Base-by-base conservation (phyloP, 208 protist genomes). In the Leishmania braziliensis region DNA sequence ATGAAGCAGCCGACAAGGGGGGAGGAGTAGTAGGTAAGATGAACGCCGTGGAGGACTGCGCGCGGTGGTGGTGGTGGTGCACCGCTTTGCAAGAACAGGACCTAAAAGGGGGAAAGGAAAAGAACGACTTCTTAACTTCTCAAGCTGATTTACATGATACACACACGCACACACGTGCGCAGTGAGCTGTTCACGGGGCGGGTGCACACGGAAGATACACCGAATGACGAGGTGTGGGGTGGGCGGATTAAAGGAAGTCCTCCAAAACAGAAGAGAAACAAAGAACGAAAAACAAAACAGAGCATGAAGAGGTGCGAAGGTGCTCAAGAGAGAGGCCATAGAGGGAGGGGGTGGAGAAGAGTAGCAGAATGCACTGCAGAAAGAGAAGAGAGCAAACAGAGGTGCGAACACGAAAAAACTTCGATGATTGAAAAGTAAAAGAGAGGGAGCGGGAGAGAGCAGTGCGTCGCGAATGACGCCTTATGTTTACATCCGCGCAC, bases 1-100 rank as follows among this genome's bases (percentile, higher is more conserved):
- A 80, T 54, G 46, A 33, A 53, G 26, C 69, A 53, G 6, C 26
- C 46, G 43, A 62, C n/a, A 73, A 73, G 36, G 46, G 29, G 39
- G 5, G 58, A 18, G 26, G 75, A 36, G 76, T 0, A 69, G 2
- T 20, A 84, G 75, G 69, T 20, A 78, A 14, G n/a, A 56, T 65
- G 51, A 23, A 29, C 54, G 26, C 46, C 26, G 29, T 4, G 33
- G 69, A 20, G 12, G 16, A 3, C 18, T 36, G 26, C 0, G 26
- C 10, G 26, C 46, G 69, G 60, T 65, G 26, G 26, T 14, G 46
- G 26, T 68, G 62, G 29, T 23, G 23, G 18, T 1, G 68, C 20
- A 2, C 18, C 69, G 20, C 69, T 36, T 48, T 14, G 26, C 9
- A 26, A 73, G 69, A 18, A 29, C 29, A 58, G 51, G 48, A 0